A percentile compares a stretch with the other conserved stretches of the same genome.
phyloP scores from a whole-genome alignment of 257 asterid species.

The Eucommia ulmoides region DNA sequence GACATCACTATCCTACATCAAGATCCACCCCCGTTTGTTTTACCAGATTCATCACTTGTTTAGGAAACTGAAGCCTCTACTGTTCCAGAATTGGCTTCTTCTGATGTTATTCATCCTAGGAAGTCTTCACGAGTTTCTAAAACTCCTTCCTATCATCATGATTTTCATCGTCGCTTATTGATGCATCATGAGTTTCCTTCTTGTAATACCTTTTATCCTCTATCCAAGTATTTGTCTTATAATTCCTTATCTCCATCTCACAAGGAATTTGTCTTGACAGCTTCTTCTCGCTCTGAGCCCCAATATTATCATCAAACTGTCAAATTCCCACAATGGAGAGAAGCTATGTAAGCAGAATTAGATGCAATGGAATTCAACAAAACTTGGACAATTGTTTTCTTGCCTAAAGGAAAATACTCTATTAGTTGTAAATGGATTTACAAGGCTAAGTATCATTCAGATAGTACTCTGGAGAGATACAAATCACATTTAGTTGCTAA shows the following conservation, averaged over 20 bases:
- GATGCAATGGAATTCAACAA: neutral
- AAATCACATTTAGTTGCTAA: neutral
- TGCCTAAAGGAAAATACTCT: neutral
- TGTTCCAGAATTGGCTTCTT: too few species aligned
- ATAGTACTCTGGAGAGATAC: neutral
- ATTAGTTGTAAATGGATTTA: neutral
- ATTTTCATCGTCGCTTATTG: too few species aligned
- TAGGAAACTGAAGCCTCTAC: too few species aligned
- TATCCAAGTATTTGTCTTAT: neutral
- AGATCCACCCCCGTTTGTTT: too few species aligned
- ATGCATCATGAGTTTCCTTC: too few species aligned
- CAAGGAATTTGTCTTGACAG: neutral
- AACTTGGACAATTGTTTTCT: neutral
- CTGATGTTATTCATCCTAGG: too few species aligned
- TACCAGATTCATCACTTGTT: too few species aligned
- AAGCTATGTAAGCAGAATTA: neutral
- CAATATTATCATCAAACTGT: neutral
- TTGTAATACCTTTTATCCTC: too few species aligned
- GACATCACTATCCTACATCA: too few species aligned
- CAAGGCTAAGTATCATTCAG: neutral
- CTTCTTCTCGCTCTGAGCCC: neutral
- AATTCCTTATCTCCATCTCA: neutral
- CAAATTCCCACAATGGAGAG: neutral
- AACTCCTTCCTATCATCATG: too few species aligned
- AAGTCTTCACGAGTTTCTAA: too few species aligned